Base-by-base conservation (phyloP, 163 green algal species). In the Chlamydomonas reinhardtii region DNA sequence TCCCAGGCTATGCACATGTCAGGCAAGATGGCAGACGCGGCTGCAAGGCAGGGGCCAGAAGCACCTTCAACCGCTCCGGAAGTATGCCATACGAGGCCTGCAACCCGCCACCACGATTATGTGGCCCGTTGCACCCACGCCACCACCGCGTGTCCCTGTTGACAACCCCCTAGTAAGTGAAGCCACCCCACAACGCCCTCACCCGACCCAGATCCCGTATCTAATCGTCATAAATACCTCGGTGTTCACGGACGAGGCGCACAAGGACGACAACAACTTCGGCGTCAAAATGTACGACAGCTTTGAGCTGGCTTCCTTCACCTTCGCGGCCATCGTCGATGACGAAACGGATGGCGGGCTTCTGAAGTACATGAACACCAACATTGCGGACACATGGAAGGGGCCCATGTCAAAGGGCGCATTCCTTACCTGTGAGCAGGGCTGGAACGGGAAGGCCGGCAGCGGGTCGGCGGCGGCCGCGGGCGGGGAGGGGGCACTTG, bases 291-390 rank as follows among this genome's bases (percentile, higher is more conserved):
- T 89, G 70, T 76, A 78, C 48, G 64, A 83, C 73, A 69, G 19
- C 24, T 72, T 87, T 15, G 54, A 70, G 72, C 61, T 87, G 59
- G 19, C 43, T 19, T 86, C 79, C 27, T 90, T 89, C 32, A 92
- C 89, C 2, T 94, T 93, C 75, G 90, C 86, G 17, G 90, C 86
- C 17, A 93, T 94, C 20, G 39, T 93, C 62, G 90, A 92, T 66
- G 73, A 87, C 32, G 66, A 61, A 9, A 82, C 78, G 24, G 91
- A 94, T 86, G 90, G 59, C 89, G 56, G 85, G 27, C 43, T 54
- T 8, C 71, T 86, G 16, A 75, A 74, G 54, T 91, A 89, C 77
- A 91, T 93, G 78, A 91, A 89, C 74, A 89, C 83, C 2, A 34
- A 87, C 43, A 74, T 93, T 11, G 89, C 72, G 0, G 43, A 73